These are phyloP conservation scores for Sabuloglossum arenarium DNA, from an alignment of 495 filamentous ascomycete genomes.

Conservation along the genomic window DNA sequence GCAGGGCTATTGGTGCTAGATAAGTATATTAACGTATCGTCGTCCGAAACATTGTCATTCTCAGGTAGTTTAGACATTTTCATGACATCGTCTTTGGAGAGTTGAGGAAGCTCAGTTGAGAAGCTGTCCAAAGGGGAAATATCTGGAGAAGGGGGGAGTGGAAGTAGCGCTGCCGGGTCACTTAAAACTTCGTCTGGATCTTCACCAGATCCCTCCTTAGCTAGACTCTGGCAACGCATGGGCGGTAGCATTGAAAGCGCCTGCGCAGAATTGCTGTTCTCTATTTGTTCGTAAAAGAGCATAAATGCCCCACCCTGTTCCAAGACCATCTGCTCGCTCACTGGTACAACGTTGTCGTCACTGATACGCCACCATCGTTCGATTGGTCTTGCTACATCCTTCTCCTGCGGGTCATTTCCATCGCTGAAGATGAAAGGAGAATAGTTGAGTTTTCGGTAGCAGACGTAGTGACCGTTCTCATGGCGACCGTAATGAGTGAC, in stretches of 20 bases:
- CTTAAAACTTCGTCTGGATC: not conserved
- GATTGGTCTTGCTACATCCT: not conserved
- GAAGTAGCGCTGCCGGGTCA: not conserved
- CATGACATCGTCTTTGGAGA: not conserved
- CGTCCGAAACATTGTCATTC: not conserved
- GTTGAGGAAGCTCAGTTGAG: too few relatives aligned
- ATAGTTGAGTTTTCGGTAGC: constrained; percentile 48
- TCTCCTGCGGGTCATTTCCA: not conserved
- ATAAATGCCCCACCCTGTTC: constrained; percentile 78
- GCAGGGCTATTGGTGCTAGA: not conserved
- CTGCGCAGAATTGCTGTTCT: not conserved
- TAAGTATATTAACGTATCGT: not conserved
- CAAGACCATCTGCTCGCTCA: constrained; percentile 52
- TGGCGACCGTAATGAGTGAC: constrained; percentile 79
- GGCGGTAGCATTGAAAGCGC: not conserved
- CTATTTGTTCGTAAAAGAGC: constrained; percentile 69
- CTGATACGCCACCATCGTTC: constrained; percentile 61
- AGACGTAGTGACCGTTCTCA: constrained; percentile 91
- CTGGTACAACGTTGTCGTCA: constrained; percentile 60
- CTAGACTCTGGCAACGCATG: not conserved
- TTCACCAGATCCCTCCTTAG: not conserved
- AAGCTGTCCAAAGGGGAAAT: too few relatives aligned
- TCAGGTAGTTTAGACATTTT: not conserved
- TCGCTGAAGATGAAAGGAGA: not conserved
- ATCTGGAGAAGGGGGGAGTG: not conserved